Base-by-base conservation (phyloP, 352 stramenopile species). In the Phytopythium cucurbitacearum region DNA sequence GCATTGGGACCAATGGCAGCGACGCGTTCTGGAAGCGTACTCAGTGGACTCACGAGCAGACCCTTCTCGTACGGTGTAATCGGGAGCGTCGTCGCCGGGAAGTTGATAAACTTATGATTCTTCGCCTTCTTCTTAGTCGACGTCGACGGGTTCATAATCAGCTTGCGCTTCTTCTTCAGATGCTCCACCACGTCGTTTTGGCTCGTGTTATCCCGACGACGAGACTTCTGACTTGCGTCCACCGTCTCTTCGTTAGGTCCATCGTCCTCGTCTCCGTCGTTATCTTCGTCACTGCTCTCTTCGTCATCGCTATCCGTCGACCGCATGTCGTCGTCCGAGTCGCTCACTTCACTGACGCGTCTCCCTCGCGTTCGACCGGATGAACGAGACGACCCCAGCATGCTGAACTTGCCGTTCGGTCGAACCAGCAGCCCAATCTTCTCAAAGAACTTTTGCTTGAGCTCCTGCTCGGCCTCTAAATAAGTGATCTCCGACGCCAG, bases 371-470 rank as follows among this genome's bases (percentile, higher is more conserved):
- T 44, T 15, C 43, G 61, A 41, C 11, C 51, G 49, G 15, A 61
- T 33, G 39, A 50, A 40, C 4, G 37, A 16, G 40, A 28, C 21
- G 21, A 40, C 7, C 58, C 59, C 4, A 78, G 48, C 35, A 80
- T 65, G 42, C 64, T 71, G 32, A 79, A 60, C 5, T 69, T 71
- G 33, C 76, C 70, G n/a, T 71, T 73, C 34, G 70, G 70, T 45
- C 80, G 73, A 10, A 80, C 71, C 39, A 90, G 62, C 13, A 72
- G 66, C 10, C 76, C 77, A 35, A 90, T 74, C 45, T 80, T 83
- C n/a, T 90, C 75, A 45, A 90, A 90, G 10, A 87, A 82, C 15
- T 60, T 67, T 45, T 71, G 59, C 48, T 87, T 87, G 28, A 90
- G 59, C 44, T 78, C 55, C 44, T 75, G 62, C 57, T 90, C 80